Base-by-base conservation (phyloP, 2,329 filamentous ascomycete species). In the Trichothecium roseum region DNA sequence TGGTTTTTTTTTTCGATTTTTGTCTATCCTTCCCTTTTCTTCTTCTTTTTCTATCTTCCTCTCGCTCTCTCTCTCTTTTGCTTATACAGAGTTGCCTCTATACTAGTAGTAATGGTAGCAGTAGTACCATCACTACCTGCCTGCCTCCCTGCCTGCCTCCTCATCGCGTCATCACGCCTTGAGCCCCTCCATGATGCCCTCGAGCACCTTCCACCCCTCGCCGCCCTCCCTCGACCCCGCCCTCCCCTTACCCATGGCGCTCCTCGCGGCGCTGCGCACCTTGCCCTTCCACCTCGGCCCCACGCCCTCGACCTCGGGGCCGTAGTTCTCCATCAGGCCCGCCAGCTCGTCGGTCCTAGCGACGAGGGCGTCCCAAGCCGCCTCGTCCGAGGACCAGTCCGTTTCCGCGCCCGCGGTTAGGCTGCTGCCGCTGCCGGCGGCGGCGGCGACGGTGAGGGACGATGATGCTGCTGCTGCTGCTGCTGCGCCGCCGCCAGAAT, bases 201-300 rank as follows among this genome's bases (percentile, higher is more conserved):
- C 60, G 51, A 91, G 54, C 41, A 60, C 67, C 32, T 64, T 66
- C 80, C 78, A 91, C 18, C 74, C 81, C 28, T 69, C 63, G 20
- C 68, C 83, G 9, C 74, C 86, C 59, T 94, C 87, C 20, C 20
- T n/a, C 86, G 88, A 95, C 10, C 59, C 71, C 49, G 85, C 82
- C 62, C 76, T 88, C 0, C 74, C 88, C 52, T 83, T 82, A 0
- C 86, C 82, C 68, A 93, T 71, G 6, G 96, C 80, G 35, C 84
- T 86, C 36, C 87, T 69, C 3, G 94, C 69, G 9, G 88, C 88
- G 54, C 77, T 93, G 48, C 85, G 70, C 1, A 85, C 84, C 70
- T 94, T 96, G 43, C 84, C 84, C 56, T 75, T 83, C 91, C 91
- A 98, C 49, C 79, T 80, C 39, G 71, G 72, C 3, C 84, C 85